A percentile compares a stretch with the other conserved stretches of the same genome.
phyloP scores from a whole-genome alignment of 352 stramenopile genomes.

The Phytophthora hibernalis region DNA sequence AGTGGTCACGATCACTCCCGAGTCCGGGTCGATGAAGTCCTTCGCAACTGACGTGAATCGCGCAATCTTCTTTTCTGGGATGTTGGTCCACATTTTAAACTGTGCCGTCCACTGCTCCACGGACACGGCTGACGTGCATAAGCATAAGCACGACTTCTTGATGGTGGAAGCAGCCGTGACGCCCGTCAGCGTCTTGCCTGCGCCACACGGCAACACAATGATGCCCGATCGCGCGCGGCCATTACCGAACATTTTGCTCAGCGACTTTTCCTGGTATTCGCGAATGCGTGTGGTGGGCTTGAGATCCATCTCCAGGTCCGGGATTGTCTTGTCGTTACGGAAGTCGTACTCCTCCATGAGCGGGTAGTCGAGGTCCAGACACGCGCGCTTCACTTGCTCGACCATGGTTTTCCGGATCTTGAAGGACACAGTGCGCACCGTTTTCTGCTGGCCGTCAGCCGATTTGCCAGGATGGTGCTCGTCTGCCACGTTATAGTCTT shows the following conservation, averaged over 20 bases:
- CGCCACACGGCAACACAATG: slow-evolving; percentile 99
- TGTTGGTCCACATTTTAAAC: slow-evolving; percentile 98
- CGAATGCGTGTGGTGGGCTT: slow-evolving; percentile 95
- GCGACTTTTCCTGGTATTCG: slow-evolving; percentile 98
- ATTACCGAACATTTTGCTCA: slow-evolving; percentile 99
- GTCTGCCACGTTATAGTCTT: slow-evolving; percentile 84
- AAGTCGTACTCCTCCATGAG: slow-evolving; percentile 99
- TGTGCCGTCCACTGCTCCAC: slow-evolving; percentile 99
- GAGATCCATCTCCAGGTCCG: slow-evolving; percentile 88
- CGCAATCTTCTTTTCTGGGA: slow-evolving; percentile 86
- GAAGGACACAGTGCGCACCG: slow-evolving; percentile 83
- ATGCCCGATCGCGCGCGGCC: slow-evolving; percentile 98
- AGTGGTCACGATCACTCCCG: slow-evolving; percentile 96
- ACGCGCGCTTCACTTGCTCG: slow-evolving; percentile 95
- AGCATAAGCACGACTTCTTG: slow-evolving; percentile 97
- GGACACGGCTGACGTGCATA: slow-evolving; percentile 98
- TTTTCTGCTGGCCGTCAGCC: slow-evolving; percentile 56
- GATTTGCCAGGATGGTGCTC: slow-evolving; percentile 55
- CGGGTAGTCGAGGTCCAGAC: slow-evolving; percentile 97
- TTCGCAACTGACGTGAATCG: slow-evolving; percentile 86
- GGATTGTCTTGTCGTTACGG: slow-evolving; percentile 88
- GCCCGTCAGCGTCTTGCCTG: slow-evolving; percentile 86
- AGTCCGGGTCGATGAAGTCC: slow-evolving; percentile 84
- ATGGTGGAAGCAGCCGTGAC: slow-evolving; percentile 97
- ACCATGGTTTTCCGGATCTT: slow-evolving; percentile 90